Evolutionary conservation across 208 protist species (phyloP), one percentile per base, ranked within the genome.

Genomic region (Trypanosoma theileri): DNA sequence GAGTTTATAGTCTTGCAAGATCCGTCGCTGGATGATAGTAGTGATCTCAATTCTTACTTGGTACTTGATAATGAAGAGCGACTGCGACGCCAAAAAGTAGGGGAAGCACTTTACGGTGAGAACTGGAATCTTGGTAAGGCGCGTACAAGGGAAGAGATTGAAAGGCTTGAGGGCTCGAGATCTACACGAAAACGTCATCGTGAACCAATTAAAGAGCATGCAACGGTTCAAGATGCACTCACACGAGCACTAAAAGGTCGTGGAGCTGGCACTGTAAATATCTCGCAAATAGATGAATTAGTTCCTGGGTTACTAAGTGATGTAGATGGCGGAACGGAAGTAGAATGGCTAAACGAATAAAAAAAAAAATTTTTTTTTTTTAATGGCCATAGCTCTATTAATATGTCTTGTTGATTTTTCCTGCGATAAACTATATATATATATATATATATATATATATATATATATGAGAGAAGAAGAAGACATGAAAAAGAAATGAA

Each of bases 41-140:
- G 79, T 4, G 91, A 96, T 64, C 52, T 94, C 14, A 53, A 87
- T 60, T 65, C 64, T 0, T 94, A 94, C 73, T 57, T 96, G 19
- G 84, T 94, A 13, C 75, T 90, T 6, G 85, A 93, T 77, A 94
- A 94, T 62, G 91, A 96, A 66, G 84, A 92, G 71, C 81, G 91
- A 16, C 28, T 94, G 59, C 83, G 86, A n/a, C 88, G 86, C 21
- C 69, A 89, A 58, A 75, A 87, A 45, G 66, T 94, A 9, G 86
- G 82, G 8, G 59, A 88, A 58, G 75, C 78, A 13, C 79, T 92
- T 31, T 93, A 94, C 76, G 73, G 74, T 44, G 84, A 85, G 13
- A 66, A 77, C 40, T 96, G 88, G 88, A 65, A 80, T 52, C 84
- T 85, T 19, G 91, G 88, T 3, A 78, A 77, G 16, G 80, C 91